phyloP scores from a whole-genome alignment of 2,329 filamentous ascomycete species.

The Sclerotinia nivalis region DNA sequence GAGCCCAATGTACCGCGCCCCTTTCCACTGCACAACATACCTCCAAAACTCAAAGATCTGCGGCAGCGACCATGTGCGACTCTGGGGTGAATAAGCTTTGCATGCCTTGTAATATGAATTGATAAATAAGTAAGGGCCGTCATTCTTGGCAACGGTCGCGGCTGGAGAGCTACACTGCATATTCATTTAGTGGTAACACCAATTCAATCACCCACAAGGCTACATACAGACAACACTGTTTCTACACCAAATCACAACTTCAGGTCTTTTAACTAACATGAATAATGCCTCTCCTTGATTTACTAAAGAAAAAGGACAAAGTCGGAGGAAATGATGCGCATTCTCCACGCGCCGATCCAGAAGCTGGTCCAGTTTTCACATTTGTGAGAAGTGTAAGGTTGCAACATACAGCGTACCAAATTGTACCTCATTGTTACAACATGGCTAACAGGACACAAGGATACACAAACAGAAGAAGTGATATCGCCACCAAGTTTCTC shows the following conservation, averaged over 20 bases:
- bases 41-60: constrained; percentile 30
- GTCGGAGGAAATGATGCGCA: constrained; percentile 44
- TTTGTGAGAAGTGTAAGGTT: constrained; percentile 68
- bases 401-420: neutral
- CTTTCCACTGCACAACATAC: constrained; percentile 18
- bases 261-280: constrained; percentile 5
- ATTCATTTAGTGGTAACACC: constrained; percentile 28
- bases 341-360: constrained; percentile 34
- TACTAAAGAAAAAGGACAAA: constrained; percentile 64
- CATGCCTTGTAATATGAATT: constrained; percentile 13
- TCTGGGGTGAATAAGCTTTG: constrained; percentile 16
- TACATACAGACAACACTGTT: constrained; percentile 16
- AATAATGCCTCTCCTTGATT: constrained; percentile 59
- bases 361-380: constrained; percentile 57
- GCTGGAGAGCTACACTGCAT: constrained; percentile 32
- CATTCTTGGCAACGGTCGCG: constrained; percentile 27
- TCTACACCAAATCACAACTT: constrained; percentile 16
- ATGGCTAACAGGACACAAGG: constrained; percentile 42
- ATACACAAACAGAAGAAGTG: constrained; percentile 76
- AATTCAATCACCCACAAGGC: constrained; percentile 22
- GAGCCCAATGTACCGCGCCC: constrained; percentile 11
- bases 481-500: constrained; percentile 66
- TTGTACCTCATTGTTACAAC: constrained; percentile 9
- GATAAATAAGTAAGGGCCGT: constrained; percentile 1
- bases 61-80: constrained; percentile 28